These are phyloP conservation scores for Gracilaria caudata DNA, from an alignment of 23 red algal species.

Conservation along the genomic window DNA sequence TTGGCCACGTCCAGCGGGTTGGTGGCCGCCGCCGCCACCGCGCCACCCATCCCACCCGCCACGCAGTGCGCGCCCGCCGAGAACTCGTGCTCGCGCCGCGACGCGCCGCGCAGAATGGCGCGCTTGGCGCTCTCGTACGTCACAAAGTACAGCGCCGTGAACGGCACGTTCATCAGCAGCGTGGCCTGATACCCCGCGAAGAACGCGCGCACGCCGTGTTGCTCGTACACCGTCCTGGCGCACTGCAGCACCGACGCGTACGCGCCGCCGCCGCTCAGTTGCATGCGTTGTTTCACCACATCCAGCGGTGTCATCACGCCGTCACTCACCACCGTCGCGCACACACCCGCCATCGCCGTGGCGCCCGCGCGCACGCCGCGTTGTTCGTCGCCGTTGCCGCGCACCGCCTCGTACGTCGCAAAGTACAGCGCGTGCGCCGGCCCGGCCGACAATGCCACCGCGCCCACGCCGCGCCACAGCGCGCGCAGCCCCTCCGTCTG, in stretches of 20 bases:
- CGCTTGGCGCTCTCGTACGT: slow-evolving; percentile 79
- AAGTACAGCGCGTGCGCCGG: slow-evolving; percentile 97
- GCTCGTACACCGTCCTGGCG: slow-evolving; percentile 59
- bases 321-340: slow-evolving; percentile 84
- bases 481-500: slow-evolving; percentile 49
- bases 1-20: slow-evolving; percentile 96
- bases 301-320: slow-evolving; percentile 93
- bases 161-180: slow-evolving; percentile 95
- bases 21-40: slow-evolving; percentile 69
- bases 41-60: slow-evolving; percentile 82
- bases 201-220: slow-evolving; percentile 80
- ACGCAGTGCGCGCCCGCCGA: slow-evolving; percentile 53
- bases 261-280: slow-evolving; percentile 39
- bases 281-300: slow-evolving; percentile 97
- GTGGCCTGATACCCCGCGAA: slow-evolving; percentile 86
- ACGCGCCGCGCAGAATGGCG: slow-evolving; percentile 37
- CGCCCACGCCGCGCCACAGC: slow-evolving; percentile 80
- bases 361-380: neutral
- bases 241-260: slow-evolving; percentile 52
- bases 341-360: slow-evolving; percentile 71
- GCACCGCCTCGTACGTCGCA: slow-evolving; percentile 80
- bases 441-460: slow-evolving; percentile 84
- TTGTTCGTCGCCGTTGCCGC: no score
- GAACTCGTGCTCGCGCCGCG: slow-evolving; percentile 31
- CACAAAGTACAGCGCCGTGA: slow-evolving; percentile 79